phyloP scores from a whole-genome alignment of 2,329 filamentous ascomycete species.

The Pseudocercospora musae region DNA sequence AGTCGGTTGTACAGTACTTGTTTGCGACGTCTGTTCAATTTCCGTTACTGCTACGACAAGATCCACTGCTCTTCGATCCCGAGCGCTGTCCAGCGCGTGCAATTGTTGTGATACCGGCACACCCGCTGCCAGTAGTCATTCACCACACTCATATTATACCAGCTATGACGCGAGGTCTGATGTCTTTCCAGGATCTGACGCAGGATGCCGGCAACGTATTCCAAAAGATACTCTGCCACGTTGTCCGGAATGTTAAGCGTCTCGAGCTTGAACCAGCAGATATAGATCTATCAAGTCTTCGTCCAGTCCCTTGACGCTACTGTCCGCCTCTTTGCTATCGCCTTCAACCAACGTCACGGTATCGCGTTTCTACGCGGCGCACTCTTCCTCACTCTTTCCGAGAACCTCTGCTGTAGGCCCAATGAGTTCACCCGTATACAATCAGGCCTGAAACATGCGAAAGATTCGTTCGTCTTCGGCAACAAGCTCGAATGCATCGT shows the following conservation, averaged over 20 bases:
- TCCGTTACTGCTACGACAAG: background rate
- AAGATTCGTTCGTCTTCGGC: background rate
- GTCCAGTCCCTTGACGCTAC: background rate
- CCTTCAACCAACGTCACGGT: background rate
- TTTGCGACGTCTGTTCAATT: background rate
- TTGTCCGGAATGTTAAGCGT: background rate
- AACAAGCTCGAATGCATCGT: background rate
- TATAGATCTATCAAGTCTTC: background rate
- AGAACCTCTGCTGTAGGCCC: background rate
- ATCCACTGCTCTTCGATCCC: background rate
- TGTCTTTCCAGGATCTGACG: background rate
- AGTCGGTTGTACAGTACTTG: background rate
- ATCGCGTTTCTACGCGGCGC: background rate
- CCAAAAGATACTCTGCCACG: background rate
- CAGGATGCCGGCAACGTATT: background rate
- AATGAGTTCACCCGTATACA: background rate
- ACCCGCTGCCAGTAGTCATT: background rate
- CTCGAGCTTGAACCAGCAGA: background rate
- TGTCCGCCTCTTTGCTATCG: background rate
- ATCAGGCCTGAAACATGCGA: background rate
- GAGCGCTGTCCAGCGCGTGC: background rate
- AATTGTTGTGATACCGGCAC: background rate
- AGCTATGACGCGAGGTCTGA: background rate
- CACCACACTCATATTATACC: background rate
- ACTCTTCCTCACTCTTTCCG: background rate